These are phyloP conservation scores for Kwoniella bestiolae DNA, from an alignment of 768 basidiomycete species.

Conservation along the genomic window DNA sequence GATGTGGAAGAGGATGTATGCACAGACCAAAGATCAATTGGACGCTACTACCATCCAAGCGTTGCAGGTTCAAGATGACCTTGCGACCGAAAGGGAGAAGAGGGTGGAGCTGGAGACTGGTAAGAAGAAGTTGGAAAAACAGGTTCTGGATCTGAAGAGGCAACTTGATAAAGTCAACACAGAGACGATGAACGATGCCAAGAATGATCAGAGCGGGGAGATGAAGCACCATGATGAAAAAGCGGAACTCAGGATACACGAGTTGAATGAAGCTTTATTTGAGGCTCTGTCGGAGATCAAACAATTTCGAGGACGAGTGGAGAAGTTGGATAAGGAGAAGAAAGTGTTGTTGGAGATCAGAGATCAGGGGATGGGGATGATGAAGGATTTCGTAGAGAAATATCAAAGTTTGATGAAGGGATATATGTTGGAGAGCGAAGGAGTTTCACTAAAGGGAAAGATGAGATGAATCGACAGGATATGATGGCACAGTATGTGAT, in stretches of 20 bases:
- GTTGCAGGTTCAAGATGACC: slow-evolving; percentile 9
- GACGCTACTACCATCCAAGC: slow-evolving; percentile 2
- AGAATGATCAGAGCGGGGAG: background rate
- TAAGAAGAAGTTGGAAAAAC: background rate
- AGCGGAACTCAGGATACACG: background rate
- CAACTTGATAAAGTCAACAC: background rate
- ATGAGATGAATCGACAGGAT: no score
- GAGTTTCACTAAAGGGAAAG: no score
- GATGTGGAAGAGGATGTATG: slow-evolving; percentile 11
- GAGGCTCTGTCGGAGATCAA: background rate
- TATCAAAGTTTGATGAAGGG: no score
- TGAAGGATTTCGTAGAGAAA: no score
- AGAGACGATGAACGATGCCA: background rate
- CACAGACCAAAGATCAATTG: slow-evolving; percentile 1
- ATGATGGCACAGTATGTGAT: no score
- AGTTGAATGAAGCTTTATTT: background rate
- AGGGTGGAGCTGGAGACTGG: background rate
- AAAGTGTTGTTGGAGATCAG: background rate
- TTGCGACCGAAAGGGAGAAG: background rate
- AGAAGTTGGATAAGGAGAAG: background rate
- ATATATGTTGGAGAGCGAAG: no score
- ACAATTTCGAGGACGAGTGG: background rate
- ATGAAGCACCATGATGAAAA: background rate
- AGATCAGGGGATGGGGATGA: no score
- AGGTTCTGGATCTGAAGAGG: background rate